These are phyloP conservation scores for Hypomontagnella submonticulosa DNA, from an alignment of 495 filamentous ascomycete species.

Conservation along the genomic window DNA sequence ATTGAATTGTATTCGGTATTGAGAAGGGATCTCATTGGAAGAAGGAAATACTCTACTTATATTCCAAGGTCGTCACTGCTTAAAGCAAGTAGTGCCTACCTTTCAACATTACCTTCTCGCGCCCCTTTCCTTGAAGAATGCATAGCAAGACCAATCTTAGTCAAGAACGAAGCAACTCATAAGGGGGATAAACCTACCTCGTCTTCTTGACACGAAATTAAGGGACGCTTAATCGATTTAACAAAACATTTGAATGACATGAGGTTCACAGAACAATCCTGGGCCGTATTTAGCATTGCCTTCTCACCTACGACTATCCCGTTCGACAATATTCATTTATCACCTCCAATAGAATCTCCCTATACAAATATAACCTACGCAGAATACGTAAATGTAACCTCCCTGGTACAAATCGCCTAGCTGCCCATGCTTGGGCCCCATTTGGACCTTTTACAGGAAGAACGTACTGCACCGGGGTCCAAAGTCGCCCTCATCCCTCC, in stretches of 20 bases:
- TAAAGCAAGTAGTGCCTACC: too few species aligned
- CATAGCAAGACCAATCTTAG: too few species aligned
- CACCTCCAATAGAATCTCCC: conserved; percentile 5
- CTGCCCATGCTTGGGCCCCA: conserved; percentile 23
- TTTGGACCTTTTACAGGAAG: conserved; percentile 7
- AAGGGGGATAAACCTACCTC: neutral
- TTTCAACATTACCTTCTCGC: too few species aligned
- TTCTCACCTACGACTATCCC: conserved; percentile 16
- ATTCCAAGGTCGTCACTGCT: too few species aligned
- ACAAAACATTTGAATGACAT: neutral
- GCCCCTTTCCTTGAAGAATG: too few species aligned
- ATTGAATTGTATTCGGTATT: too few species aligned
- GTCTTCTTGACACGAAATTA: neutral
- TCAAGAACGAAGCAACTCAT: too few species aligned
- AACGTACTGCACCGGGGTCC: conserved; percentile 5
- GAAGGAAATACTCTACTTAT: too few species aligned
- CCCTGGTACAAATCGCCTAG: conserved; percentile 14
- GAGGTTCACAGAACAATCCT: neutral
- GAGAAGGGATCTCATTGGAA: too few species aligned
- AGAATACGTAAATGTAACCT: conserved; percentile 35
- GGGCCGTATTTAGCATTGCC: neutral
- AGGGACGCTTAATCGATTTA: neutral
- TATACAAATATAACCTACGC: conserved; percentile 28
- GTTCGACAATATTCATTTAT: neutral
- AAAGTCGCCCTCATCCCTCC: neutral